A percentile compares a stretch with the other conserved stretches of the same genome.
phyloP scores from a whole-genome alignment of 2,329 filamentous ascomycete species.

The Neophaeococcomyces aloes region DNA sequence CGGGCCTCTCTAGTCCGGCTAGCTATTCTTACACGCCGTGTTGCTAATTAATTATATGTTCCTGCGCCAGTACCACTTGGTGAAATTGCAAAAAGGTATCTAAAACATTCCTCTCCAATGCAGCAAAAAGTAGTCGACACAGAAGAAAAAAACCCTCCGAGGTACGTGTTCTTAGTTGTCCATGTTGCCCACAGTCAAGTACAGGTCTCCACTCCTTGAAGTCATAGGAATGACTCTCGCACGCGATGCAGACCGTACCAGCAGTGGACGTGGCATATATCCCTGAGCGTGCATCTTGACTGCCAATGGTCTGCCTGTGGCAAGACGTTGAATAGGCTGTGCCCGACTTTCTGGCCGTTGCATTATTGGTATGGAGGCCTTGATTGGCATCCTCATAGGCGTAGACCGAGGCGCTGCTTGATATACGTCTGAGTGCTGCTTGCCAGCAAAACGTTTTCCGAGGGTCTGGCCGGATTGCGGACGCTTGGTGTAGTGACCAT shows the following conservation, averaged over 20 bases:
- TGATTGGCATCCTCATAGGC: neutral
- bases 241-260: neutral
- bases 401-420: slow-evolving; percentile 2
- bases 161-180: neutral
- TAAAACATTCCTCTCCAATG: too few species aligned
- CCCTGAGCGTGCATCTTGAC: slow-evolving; percentile 4
- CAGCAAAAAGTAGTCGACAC: too few species aligned
- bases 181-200: slow-evolving; percentile 13
- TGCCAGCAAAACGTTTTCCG: neutral
- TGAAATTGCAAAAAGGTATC: too few species aligned
- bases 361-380: neutral
- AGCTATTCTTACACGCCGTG: too few species aligned
- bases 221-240: slow-evolving; percentile 17
- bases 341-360: neutral
- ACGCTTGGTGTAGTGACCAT: slow-evolving; percentile 1
- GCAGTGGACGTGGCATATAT: neutral
- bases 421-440: slow-evolving; percentile 3
- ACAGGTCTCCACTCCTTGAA: slow-evolving; percentile 19
- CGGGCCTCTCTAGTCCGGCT: too few species aligned
- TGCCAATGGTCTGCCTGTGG: slow-evolving; percentile 5
- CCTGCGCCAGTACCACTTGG: too few species aligned
- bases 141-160: neutral
- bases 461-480: neutral
- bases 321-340: slow-evolving; percentile 5
- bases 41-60: too few species aligned